phyloP scores from a whole-genome alignment of 2,329 filamentous ascomycete genomes.

The Colletotrichum lupini region DNA sequence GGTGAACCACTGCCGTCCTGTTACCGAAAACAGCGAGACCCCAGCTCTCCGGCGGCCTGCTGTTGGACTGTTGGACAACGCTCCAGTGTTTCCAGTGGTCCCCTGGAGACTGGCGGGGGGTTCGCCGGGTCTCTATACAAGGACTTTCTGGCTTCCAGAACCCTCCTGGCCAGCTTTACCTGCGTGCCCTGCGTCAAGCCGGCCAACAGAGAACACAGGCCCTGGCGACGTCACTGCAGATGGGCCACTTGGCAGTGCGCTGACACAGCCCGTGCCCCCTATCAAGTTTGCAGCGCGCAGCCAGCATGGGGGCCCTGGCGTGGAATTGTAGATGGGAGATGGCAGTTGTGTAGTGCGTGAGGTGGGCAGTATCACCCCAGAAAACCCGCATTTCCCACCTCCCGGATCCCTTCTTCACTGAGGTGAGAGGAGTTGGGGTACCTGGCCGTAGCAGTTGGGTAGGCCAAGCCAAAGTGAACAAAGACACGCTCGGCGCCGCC shows the following conservation, averaged over 20 bases:
- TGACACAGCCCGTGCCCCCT: constrained; percentile 27
- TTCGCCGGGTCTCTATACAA: neutral
- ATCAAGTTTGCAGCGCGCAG: constrained; percentile 3
- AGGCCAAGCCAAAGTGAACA: neutral
- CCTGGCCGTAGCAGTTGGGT: neutral
- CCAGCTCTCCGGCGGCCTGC: neutral
- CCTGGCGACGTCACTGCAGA: constrained; percentile 29
- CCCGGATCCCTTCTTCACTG: neutral
- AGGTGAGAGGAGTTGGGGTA: neutral
- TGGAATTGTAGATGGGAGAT: neutral
- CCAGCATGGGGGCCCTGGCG: neutral
- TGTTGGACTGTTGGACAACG: constrained; percentile 21
- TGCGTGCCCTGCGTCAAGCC: neutral
- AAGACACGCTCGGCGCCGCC: constrained; percentile 7
- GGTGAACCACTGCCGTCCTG: neutral
- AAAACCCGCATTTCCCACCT: constrained; percentile 15
- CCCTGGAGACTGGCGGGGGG: neutral
- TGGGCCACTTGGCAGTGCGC: constrained; percentile 14
- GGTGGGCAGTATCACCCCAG: neutral
- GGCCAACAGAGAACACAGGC: neutral
- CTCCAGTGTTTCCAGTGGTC: constrained; percentile 29
- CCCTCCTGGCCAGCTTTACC: neutral
- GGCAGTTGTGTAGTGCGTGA: neutral
- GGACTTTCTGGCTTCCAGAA: constrained; percentile 15
- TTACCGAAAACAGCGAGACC: neutral